Conservation (phyloP, 305 asterid species). For the Rubia peregrina region DNA sequence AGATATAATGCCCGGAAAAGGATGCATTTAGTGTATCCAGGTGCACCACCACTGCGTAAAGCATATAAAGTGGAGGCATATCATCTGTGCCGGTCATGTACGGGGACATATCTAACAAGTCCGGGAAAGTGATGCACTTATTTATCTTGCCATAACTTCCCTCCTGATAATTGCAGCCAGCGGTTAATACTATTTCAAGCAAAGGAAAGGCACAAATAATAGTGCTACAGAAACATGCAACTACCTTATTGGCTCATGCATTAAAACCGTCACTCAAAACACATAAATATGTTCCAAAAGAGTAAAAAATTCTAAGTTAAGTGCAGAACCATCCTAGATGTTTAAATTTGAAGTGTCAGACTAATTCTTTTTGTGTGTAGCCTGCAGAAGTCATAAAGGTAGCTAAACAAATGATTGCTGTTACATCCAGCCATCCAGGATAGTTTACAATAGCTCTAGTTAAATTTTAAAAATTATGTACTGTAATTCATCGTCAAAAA, state of each 20-base stretch:
- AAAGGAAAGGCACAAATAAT: slow-evolving; percentile 13
- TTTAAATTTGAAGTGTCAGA: background rate
- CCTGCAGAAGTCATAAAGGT: slow-evolving; percentile 1
- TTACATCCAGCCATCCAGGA: background rate
- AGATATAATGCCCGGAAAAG: slow-evolving; percentile 72
- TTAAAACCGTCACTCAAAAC: background rate
- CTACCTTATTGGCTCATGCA: background rate
- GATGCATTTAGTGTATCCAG: slow-evolving; percentile 69
- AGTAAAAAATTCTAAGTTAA: background rate
- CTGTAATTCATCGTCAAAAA: background rate
- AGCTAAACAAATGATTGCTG: background rate
- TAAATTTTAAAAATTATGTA: background rate
- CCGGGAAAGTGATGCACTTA: slow-evolving; percentile 77
- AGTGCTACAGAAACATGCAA: slow-evolving; percentile 3
- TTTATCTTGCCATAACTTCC: slow-evolving; percentile 82
- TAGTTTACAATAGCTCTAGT: background rate
- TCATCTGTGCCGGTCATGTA: slow-evolving; percentile 78
- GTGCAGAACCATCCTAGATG: background rate
- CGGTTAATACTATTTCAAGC: slow-evolving; percentile 3
- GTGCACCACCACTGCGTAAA: slow-evolving; percentile 80
- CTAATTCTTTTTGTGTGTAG: background rate
- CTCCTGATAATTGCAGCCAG: slow-evolving; percentile 40
- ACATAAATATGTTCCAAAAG: background rate
- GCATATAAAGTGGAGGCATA: slow-evolving; percentile 71
- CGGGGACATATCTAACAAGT: slow-evolving; percentile 70